Percentiles rank a stretch among this genome's conserved stretches.
Evolutionary conservation across 2,329 filamentous ascomycete genomes (phyloP).

Genomic region (Colletotrichum nymphaeae): DNA sequence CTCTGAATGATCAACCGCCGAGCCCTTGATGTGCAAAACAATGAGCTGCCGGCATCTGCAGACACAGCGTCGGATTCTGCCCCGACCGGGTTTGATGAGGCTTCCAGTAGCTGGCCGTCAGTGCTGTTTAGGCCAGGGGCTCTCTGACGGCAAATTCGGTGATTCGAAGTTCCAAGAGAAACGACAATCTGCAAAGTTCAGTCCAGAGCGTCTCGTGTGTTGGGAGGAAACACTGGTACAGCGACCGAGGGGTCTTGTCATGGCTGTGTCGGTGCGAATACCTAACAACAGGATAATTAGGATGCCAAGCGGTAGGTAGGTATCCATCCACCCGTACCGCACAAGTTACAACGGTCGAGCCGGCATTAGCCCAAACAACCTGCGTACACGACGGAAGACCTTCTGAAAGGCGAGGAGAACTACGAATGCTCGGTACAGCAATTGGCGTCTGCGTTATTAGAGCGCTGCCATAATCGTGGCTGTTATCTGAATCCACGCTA

Average conservation of each 20-base stretch:
- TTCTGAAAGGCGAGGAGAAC: background rate
- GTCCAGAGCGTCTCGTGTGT: conserved; percentile 19
- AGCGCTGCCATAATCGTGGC: background rate
- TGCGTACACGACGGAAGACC: background rate
- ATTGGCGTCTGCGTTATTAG: background rate
- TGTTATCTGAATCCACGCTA: conserved; percentile 22
- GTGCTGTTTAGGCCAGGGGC: background rate
- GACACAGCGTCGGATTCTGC: background rate
- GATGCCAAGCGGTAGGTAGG: background rate
- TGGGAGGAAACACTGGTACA: conserved; percentile 3
- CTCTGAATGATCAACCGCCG: background rate
- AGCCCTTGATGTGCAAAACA: background rate
- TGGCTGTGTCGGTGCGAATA: background rate
- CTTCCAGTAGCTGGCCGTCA: background rate
- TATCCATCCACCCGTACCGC: background rate
- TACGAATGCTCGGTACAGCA: too few species aligned
- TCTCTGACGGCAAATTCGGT: background rate
- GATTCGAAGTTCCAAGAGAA: background rate
- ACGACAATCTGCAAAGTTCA: background rate
- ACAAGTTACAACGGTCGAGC: background rate
- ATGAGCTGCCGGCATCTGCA: background rate
- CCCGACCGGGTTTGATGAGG: background rate
- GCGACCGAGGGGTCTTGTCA: background rate
- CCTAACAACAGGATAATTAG: background rate
- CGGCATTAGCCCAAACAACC: background rate